These are phyloP conservation scores for Phytophthora quininea DNA, from an alignment of 352 stramenopile genomes.

Conservation along the genomic window DNA sequence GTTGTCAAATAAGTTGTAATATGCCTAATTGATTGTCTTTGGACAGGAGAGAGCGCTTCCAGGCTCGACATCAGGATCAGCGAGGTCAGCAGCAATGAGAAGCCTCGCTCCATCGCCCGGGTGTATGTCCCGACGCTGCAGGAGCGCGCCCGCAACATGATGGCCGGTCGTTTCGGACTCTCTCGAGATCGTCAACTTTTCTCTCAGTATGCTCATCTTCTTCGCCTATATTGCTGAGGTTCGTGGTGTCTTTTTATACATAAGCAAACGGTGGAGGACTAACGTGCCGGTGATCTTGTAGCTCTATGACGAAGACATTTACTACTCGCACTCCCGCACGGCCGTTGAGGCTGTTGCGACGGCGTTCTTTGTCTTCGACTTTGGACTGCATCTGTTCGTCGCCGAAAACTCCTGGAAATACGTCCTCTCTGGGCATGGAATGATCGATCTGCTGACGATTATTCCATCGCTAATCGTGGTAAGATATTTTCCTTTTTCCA, in stretches of 20 bases:
- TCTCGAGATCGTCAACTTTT: constrained; percentile 63
- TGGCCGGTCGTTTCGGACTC: constrained; percentile 46
- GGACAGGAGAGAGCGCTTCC: constrained; percentile 11
- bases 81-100: not conserved
- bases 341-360: constrained; percentile 54
- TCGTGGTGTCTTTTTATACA: not conserved
- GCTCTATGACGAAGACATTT: constrained; percentile 48
- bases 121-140: constrained; percentile 59
- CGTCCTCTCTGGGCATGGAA: constrained; percentile 52
- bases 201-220: constrained; percentile 68
- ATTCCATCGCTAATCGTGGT: constrained; percentile 70
- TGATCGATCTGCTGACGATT: constrained; percentile 79
- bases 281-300: constrained; percentile 4
- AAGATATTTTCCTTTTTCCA: not conserved
- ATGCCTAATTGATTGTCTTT: not conserved
- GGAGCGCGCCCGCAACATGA: constrained; percentile 38
- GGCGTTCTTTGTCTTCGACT: constrained; percentile 68
- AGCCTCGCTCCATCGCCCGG: constrained; percentile 32
- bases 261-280: not conserved
- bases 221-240: constrained; percentile 66
- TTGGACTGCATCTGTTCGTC: constrained; percentile 66
- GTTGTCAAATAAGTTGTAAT: no score
- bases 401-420: constrained; percentile 46
- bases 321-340: constrained; percentile 16
- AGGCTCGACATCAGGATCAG: constrained; percentile 16